Evolutionary conservation across 2,329 filamentous ascomycete genomes (phyloP), one percentile per base, ranked within the genome.

Genomic region (Rugonectria rugulosa): DNA sequence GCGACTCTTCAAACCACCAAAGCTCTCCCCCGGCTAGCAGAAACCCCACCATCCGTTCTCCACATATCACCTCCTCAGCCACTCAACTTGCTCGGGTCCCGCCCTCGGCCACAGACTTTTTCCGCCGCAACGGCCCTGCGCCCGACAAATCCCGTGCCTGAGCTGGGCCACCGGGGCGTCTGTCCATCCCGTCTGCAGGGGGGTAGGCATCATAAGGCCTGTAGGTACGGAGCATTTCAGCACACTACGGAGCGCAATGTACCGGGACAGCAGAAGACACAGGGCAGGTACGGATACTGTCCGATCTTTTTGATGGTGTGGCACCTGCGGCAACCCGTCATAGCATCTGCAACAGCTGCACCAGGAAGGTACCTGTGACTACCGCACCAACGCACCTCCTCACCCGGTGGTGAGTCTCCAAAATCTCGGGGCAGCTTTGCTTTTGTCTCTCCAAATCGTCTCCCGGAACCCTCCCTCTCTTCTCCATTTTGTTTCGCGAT

Each of bases 91-190:
- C 29, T 27, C 17, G 7, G 7, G 12, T 29, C 26, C 12, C 26
- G 7, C 26, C 38, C 49, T 66, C 62, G 64, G 64, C 48, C 44
- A 61, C 57, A 59, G 41, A 53, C 62, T 48, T 67, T 66, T 66
- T 62, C 63, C 52, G 59, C 32, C 14, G 24, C 29, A 21, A 32
- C 56, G 49, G 51, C 42, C 42, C 23, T 47, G 34, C 26, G 31
- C 61, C 65, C 65, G 65, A 67, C 65, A 67, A 67, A 67, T 67
- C 65, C 65, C 65, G 65, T 67, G 61, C 46, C 45, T 53, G 62
- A 17, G 44, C 59, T 50, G 34, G 41, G 45, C 38, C 38, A 38
- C 44, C 53, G 46, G 46, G n/a, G n/a, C n/a, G n/a, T n/a, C n/a
- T n/a, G n/a, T n/a, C n/a, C n/a, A n/a, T n/a, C n/a, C n/a, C n/a